phyloP scores from a whole-genome alignment of 441 rosid genomes.

The Hura crepitans region DNA sequence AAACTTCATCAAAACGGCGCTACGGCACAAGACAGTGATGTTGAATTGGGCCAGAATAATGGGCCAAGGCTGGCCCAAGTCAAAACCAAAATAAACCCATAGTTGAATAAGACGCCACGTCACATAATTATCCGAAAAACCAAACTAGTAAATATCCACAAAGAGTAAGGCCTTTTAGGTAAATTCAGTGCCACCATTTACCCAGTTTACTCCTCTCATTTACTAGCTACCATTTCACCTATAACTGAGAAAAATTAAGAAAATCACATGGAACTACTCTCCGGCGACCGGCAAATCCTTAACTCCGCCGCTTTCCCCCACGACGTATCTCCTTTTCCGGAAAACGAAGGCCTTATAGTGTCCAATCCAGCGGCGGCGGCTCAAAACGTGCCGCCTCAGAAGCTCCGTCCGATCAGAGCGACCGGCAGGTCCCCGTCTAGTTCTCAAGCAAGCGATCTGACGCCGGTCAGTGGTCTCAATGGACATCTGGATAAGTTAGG shows the following conservation, averaged over 20 bases:
- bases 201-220: slow-evolving; percentile 16
- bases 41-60: background rate
- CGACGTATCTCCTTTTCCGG: slow-evolving; percentile 45
- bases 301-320: slow-evolving; percentile 34
- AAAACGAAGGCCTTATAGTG: slow-evolving; percentile 11
- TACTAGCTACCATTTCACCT: slow-evolving; percentile 16
- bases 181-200: background rate
- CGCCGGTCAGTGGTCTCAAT: slow-evolving; percentile 29
- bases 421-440: slow-evolving; percentile 34
- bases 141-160: background rate
- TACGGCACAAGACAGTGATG: background rate
- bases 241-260: background rate
- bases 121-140: background rate
- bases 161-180: background rate
- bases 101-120: background rate
- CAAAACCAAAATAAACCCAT: background rate
- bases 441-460: slow-evolving; percentile 23
- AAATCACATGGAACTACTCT: slow-evolving; percentile 45
- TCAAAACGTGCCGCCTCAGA: slow-evolving; percentile 46
- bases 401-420: slow-evolving; percentile 64
- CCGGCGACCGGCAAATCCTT: slow-evolving; percentile 39
- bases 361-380: slow-evolving; percentile 6
- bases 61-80: background rate
- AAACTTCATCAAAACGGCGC: background rate
- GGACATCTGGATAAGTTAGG: slow-evolving; percentile 33